phyloP scores from a whole-genome alignment of 768 basidiomycete genomes.

The Lentinula raphanica region DNA sequence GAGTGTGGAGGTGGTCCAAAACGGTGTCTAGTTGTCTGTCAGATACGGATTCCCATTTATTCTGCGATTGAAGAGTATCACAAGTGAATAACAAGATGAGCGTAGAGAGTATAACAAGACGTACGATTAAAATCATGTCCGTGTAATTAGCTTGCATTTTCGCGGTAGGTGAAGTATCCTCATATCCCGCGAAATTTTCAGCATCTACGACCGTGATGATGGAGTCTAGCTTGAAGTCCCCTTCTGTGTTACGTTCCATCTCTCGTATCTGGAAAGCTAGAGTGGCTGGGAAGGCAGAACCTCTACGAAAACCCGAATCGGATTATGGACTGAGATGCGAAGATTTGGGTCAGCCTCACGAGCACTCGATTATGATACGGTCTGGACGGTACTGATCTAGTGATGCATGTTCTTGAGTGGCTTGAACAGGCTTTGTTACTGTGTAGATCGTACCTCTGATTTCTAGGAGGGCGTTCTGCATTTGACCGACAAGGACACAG shows the following conservation, averaged over 20 bases:
- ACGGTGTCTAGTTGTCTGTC: slow-evolving; percentile 78
- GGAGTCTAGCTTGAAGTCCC: slow-evolving; percentile 79
- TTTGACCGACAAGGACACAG: slow-evolving; percentile 91
- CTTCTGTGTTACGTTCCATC: slow-evolving; percentile 57
- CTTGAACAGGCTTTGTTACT: neutral
- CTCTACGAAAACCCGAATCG: slow-evolving; percentile 37
- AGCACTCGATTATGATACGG: slow-evolving; percentile 92
- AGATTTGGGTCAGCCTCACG: slow-evolving; percentile 43
- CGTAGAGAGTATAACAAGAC: no score
- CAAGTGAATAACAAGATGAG: neutral
- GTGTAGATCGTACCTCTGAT: slow-evolving; percentile 58
- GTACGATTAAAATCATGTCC: slow-evolving; percentile 79
- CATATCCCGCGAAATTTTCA: slow-evolving; percentile 89
- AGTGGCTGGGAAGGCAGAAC: slow-evolving; percentile 93
- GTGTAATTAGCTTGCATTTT: slow-evolving; percentile 96
- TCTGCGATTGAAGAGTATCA: slow-evolving; percentile 35
- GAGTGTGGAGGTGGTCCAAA: slow-evolving; percentile 79
- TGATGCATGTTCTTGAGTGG: slow-evolving; percentile 2
- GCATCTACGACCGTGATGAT: slow-evolving; percentile 90
- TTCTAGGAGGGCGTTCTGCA: slow-evolving; percentile 86
- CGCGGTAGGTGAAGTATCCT: slow-evolving; percentile 87
- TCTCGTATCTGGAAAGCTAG: slow-evolving; percentile 92
- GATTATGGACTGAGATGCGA: neutral
- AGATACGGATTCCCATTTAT: slow-evolving; percentile 86
- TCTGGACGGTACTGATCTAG: slow-evolving; percentile 86